Evolutionary conservation across 495 filamentous ascomycete genomes (phyloP), one percentile per base, ranked within the genome.

Genomic region (Aspergillus carlsbadensis): DNA sequence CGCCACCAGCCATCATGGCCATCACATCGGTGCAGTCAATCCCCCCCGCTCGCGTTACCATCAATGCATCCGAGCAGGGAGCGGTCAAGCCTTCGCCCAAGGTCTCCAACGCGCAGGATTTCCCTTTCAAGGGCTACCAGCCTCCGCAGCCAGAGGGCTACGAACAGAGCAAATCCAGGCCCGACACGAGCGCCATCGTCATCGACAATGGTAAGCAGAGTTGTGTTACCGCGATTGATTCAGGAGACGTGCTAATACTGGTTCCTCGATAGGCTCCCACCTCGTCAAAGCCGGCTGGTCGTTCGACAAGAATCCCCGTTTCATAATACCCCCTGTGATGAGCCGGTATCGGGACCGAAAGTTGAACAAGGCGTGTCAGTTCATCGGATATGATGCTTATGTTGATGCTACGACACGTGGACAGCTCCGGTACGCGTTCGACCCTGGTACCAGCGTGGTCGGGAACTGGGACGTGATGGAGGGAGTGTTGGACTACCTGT

Each of bases 391-490:
- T 53, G 92, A 98, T 75, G 87, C 94, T 58, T 96, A 92, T 69
- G 82, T 90, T 41, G 94, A 98, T 71, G 93, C 93, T 20, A 96
- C 92, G 1, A 91, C 95, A 10, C 80, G 90, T 17, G 91, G 92
- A 7, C 93, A 98, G 66, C 84, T 95, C 33, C 86, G 90, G 59
- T 89, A 91, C 71, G 87, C 90, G 0, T 98, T 98, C 63, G 95
- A 98, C 64, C 84, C 88, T 5, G 91, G 90, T 18, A 90, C 83
- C 40, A 93, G 91, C 53, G 87, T 98, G 26, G 86, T 98, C 41
- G 90, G 88, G 65, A 98, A 97, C 69, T 98, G 95, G 89, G 94
- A 98, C 68, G 91, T 90, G 14, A 88, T 96, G 84, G 94, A 98
- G 68, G 90, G 90, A 33, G 77, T 96, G 21, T 69, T 98, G 50